Evolutionary conservation across 495 filamentous ascomycete genomes (phyloP).

Genomic region (Baudoinia panamericana): DNA sequence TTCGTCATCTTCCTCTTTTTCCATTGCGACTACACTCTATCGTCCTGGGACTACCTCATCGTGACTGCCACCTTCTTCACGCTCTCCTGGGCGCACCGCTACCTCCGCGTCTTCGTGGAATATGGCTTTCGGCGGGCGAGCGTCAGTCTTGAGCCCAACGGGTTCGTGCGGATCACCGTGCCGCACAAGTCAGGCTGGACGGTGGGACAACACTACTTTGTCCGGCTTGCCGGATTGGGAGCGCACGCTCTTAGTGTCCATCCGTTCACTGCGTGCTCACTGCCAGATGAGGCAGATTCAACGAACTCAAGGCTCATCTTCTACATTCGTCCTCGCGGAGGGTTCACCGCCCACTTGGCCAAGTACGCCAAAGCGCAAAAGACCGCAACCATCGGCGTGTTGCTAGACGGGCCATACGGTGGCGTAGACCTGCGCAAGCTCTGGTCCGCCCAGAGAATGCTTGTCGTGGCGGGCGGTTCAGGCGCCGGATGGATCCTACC

Average conservation of each 20-base stretch:
- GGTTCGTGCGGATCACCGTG: conserved; percentile 35
- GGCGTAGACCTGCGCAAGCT: conserved; percentile 28
- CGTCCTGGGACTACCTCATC: conserved; percentile 53
- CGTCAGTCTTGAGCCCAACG: conserved; percentile 32
- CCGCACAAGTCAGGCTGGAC: conserved; percentile 35
- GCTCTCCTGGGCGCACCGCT: conserved; percentile 31
- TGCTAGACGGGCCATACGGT: conserved; percentile 41
- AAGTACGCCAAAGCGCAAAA: conserved; percentile 26
- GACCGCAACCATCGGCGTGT: conserved; percentile 25
- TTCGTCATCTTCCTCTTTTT: conserved; percentile 46
- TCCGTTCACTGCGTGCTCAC: conserved; percentile 41
- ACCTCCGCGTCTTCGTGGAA: conserved; percentile 35
- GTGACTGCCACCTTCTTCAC: conserved; percentile 37
- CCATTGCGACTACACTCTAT: conserved; percentile 44
- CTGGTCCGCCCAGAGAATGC: conserved; percentile 27
- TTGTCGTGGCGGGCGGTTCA: conserved; percentile 44
- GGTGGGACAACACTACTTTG: conserved; percentile 40
- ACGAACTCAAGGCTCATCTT: conserved; percentile 30
- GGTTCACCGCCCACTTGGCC: conserved; percentile 34
- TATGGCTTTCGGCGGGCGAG: conserved; percentile 34
- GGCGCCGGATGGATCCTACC: conserved; percentile 41
- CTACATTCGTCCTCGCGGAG: conserved; percentile 32
- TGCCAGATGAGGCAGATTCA: conserved; percentile 21
- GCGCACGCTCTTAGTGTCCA: conserved; percentile 35
- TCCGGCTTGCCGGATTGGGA: conserved; percentile 36